Evolutionary conservation across 2,329 filamentous ascomycete species (phyloP), one percentile per base, ranked within the genome.

Genomic region (Alternaria incomplexa): DNA sequence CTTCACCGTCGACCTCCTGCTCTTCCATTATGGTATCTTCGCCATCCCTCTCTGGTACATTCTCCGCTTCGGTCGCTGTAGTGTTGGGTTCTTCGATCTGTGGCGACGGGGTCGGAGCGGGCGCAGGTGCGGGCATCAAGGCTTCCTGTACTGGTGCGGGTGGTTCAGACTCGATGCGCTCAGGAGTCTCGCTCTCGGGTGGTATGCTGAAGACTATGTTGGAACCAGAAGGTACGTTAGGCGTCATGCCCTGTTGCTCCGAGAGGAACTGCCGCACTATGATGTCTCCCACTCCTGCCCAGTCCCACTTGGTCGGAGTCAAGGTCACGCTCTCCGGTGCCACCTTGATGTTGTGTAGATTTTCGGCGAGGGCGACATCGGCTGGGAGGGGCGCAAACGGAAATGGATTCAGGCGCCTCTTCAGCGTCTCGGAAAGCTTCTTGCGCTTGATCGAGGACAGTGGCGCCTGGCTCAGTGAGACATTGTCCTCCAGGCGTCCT

Each of bases 381-480:
- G 77, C 77, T 25, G 79, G 78, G 23, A 81, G 68, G 1, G 77
- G 77, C 6, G 77, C 75, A 55, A 79, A 80, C 3, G 77, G 80
- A 47, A 86, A 89, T 1, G 85, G 83, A 72, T 88, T 86, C 43
- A 87, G 79, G 45, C 85, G 84, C 50, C 81, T 82, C 69, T 83
- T 85, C n/a, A 90, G 75, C 26, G 83, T 80, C 47, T 81, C 82
- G 12, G 85, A 82, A 12, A 89, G 78, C 50, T 83, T 82, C 65
- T 84, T 85, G 13, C 78, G 78, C 63, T 84, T 85, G 64, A 84
- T 82, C 25, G 81, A 80, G 44, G 83, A 83, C 4, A 85, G 71
- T 4, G 86, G 85, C 6, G 83, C 76, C 68, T 87, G 85, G 44
- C 83, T 77, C 23, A 85, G 74, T 10, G 87, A 88, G 13, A 89